phyloP scores from a whole-genome alignment of 768 basidiomycete species.

The Podaxis sp. region DNA sequence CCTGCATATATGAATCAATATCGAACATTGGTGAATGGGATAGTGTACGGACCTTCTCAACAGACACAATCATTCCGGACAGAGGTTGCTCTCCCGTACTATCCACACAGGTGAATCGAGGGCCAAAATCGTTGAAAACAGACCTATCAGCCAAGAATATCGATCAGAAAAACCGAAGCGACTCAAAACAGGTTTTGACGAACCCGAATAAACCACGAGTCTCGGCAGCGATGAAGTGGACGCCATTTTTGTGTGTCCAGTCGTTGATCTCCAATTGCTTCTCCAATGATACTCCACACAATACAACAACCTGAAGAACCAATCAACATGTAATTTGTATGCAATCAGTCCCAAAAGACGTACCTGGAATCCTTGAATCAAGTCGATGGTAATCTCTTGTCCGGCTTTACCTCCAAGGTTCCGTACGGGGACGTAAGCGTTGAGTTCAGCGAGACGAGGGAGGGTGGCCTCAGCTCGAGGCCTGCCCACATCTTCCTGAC shows the following conservation, averaged over 20 bases:
- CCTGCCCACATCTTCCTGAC: slow-evolving; percentile 83
- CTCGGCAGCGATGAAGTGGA: slow-evolving; percentile 90
- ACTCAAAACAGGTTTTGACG: slow-evolving; percentile 18
- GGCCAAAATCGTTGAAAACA: slow-evolving; percentile 95
- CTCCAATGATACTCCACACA: slow-evolving; percentile 72
- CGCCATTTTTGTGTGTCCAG: slow-evolving; percentile 87
- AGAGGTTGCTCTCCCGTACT: slow-evolving; percentile 97
- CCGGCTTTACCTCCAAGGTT: slow-evolving; percentile 79
- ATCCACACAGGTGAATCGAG: slow-evolving; percentile 93
- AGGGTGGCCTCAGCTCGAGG: slow-evolving; percentile 83
- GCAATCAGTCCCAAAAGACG: slow-evolving; percentile 20
- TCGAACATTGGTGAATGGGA: not conserved
- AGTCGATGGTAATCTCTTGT: slow-evolving; percentile 74
- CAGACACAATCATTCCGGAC: slow-evolving; percentile 92
- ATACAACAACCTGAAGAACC: slow-evolving; percentile 72
- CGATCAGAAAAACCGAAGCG: not conserved
- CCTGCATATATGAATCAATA: slow-evolving; percentile 41
- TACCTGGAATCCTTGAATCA: slow-evolving; percentile 89
- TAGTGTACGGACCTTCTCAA: slow-evolving; percentile 64
- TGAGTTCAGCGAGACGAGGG: slow-evolving; percentile 90
- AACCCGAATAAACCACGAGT: slow-evolving; percentile 95
- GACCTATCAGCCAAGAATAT: slow-evolving; percentile 46
- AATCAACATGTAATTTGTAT: not conserved
- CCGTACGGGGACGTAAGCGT: slow-evolving; percentile 93
- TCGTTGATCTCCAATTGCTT: slow-evolving; percentile 96